Evolutionary conservation across 192 early-diverging fungal genomes (phyloP).

Genomic region (Jimgerdemannia lactiflua): DNA sequence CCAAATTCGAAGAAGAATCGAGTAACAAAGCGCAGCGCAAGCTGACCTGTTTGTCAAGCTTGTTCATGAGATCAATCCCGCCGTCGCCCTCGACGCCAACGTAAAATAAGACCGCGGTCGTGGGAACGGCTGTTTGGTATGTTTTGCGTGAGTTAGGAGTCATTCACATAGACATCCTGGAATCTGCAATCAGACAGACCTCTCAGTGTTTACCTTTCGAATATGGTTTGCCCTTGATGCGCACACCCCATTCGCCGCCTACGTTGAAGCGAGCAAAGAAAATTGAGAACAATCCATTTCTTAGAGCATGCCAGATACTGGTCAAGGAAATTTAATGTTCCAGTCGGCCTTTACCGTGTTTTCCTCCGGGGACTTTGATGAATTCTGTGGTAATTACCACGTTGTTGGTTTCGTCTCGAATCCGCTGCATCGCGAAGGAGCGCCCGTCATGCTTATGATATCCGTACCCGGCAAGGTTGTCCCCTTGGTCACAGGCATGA

Average conservation of each 20-base stretch:
- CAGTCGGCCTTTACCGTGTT: constrained; percentile 62
- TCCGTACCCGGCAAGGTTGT: constrained; percentile 75
- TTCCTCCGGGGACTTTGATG: constrained; percentile 63
- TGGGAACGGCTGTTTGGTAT: constrained; percentile 18
- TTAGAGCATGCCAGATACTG: constrained; percentile 22
- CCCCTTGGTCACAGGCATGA: constrained; percentile 90
- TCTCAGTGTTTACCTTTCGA: too few relatives aligned
- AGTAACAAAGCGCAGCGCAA: too few relatives aligned
- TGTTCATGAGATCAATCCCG: constrained; percentile 42
- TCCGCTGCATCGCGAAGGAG: constrained; percentile 70
- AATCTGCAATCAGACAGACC: too few relatives aligned
- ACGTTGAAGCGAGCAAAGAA: too few relatives aligned
- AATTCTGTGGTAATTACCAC: constrained; percentile 71
- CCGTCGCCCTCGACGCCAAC: constrained; percentile 75
- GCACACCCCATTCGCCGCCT: constrained; percentile 75
- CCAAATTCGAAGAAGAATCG: too few relatives aligned
- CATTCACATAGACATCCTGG: too few relatives aligned
- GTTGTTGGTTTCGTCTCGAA: constrained; percentile 64
- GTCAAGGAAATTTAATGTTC: constrained; percentile 24
- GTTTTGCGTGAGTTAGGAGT: neutral
- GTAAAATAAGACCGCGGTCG: constrained; percentile 69
- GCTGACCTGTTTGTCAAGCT: constrained; percentile 18
- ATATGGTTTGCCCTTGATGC: constrained; percentile 84
- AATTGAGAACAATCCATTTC: neutral
- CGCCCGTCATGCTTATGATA: constrained; percentile 88